A percentile compares a stretch with the other conserved stretches of the same genome.
These are phyloP conservation scores for Parastagonospora avenae DNA, from an alignment of 2,329 filamentous ascomycete genomes.

Conservation along the genomic window DNA sequence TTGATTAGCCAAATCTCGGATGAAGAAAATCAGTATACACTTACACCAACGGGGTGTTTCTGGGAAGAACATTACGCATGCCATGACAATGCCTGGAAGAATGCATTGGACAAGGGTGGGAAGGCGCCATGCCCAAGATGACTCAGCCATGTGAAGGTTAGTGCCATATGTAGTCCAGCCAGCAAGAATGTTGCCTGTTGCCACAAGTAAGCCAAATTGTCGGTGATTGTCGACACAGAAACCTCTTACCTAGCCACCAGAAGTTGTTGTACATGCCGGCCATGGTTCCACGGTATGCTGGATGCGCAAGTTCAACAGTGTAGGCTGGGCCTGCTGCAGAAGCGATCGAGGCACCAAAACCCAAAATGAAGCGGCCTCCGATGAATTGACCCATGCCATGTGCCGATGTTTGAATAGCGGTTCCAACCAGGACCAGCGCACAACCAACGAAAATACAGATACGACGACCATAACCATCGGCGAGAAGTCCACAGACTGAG, in stretches of 20 bases:
- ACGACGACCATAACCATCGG: slow-evolving; percentile 55
- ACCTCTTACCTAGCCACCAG: slow-evolving; percentile 33
- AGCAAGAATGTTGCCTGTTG: slow-evolving; percentile 58
- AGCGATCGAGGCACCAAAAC: slow-evolving; percentile 60
- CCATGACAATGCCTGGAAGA: slow-evolving; percentile 49
- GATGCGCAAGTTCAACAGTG: slow-evolving; percentile 65
- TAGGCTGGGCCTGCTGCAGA: slow-evolving; percentile 64
- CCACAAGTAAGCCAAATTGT: no score
- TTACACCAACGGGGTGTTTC: slow-evolving; percentile 58
- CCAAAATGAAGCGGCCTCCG: slow-evolving; percentile 49
- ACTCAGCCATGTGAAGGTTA: slow-evolving; percentile 45
- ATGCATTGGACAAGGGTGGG: slow-evolving; percentile 40
- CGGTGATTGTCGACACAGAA: no score
- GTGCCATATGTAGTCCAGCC: slow-evolving; percentile 57
- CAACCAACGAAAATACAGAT: slow-evolving; percentile 63
- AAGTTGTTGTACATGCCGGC: slow-evolving; percentile 61
- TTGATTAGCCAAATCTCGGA: neutral
- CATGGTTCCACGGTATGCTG: slow-evolving; percentile 64
- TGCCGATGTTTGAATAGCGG: slow-evolving; percentile 58
- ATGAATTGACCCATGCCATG: slow-evolving; percentile 59
- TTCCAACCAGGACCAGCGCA: slow-evolving; percentile 58
- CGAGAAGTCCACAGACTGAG: slow-evolving; percentile 41
- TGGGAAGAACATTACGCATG: slow-evolving; percentile 59
- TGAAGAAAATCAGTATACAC: neutral
- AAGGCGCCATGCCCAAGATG: slow-evolving; percentile 59